Percentiles rank a stretch among this genome's conserved stretches.
Evolutionary conservation across 345 rosid species (phyloP).

Genomic region (Salix caprea): DNA sequence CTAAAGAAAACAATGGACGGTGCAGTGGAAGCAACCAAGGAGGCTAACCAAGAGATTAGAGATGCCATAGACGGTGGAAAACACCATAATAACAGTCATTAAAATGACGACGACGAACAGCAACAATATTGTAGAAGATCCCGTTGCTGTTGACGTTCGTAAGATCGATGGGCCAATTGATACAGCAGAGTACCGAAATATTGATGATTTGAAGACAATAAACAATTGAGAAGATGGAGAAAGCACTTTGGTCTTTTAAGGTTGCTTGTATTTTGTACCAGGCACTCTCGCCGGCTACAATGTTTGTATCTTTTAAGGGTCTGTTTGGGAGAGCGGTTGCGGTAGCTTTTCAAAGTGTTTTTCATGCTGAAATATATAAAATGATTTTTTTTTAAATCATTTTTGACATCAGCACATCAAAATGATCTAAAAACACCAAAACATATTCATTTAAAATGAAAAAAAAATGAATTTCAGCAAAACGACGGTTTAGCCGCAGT

Average conservation of each 20-base stretch:
- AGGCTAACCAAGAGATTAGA: slow-evolving; percentile 31
- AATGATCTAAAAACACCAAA: too few relatives aligned
- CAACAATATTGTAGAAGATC: slow-evolving; percentile 29
- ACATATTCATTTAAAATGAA: too few relatives aligned
- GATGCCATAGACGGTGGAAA: slow-evolving; percentile 11
- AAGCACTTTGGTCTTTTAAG: not conserved
- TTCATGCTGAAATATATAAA: too few relatives aligned
- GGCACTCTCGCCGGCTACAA: not conserved
- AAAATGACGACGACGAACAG: slow-evolving; percentile 6
- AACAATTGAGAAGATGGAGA: not conserved
- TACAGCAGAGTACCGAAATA: slow-evolving; percentile 39
- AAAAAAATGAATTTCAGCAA: too few relatives aligned
- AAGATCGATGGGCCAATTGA: slow-evolving; percentile 41
- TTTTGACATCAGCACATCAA: too few relatives aligned
- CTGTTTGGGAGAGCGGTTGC: too few relatives aligned
- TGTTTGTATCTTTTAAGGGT: not conserved
- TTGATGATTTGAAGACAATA: slow-evolving; percentile 34
- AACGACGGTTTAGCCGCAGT: too few relatives aligned
- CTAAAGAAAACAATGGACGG: slow-evolving; percentile 40
- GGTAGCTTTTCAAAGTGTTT: too few relatives aligned
- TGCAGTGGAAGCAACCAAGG: slow-evolving; percentile 41
- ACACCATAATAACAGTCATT: not conserved
- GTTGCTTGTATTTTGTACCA: not conserved
- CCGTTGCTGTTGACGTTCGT: slow-evolving; percentile 30
- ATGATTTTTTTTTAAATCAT: too few relatives aligned